phyloP scores from a whole-genome alignment of 495 filamentous ascomycete genomes.

The Neurospora sp. region DNA sequence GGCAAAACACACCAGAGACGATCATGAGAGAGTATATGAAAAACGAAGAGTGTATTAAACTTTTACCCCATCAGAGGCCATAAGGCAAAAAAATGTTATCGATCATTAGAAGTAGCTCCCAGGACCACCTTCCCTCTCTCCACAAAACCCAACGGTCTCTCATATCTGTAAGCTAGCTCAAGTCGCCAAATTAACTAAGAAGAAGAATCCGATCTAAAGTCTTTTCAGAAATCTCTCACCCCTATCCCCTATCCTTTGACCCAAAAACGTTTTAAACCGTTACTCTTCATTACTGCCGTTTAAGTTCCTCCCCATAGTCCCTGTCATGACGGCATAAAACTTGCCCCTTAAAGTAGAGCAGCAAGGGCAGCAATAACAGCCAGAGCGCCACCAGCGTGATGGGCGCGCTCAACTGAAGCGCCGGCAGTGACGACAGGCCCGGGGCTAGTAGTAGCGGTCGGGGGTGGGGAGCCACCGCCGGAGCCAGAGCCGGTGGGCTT shows the following conservation, averaged over 20 bases:
- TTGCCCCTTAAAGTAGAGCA: slow-evolving; percentile 16
- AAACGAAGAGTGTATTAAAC: background rate
- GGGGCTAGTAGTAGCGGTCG: slow-evolving; percentile 7
- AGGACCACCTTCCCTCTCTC: background rate
- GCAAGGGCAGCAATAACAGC: slow-evolving; percentile 23
- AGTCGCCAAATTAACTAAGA: background rate
- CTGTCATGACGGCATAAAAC: background rate
- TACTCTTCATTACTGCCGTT: background rate
- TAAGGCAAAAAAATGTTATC: background rate
- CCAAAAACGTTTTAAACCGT: background rate
- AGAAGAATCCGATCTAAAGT: background rate
- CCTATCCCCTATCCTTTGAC: background rate
- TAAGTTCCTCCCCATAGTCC: background rate
- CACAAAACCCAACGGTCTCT: background rate
- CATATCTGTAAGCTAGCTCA: background rate
- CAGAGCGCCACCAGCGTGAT: slow-evolving; percentile 22
- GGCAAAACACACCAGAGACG: no score
- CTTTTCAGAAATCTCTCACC: background rate
- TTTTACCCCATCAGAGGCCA: background rate
- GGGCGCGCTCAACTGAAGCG: slow-evolving; percentile 12
- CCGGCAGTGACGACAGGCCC: slow-evolving; percentile 20
- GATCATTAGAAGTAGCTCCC: background rate
- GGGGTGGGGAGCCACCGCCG: slow-evolving; percentile 4
- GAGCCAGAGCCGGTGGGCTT: background rate
- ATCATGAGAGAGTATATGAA: no score